Percentiles rank a stretch among this genome's conserved stretches.
Conservation (phyloP, 306 rosid species). For the Mucuna pruriens region DNA sequence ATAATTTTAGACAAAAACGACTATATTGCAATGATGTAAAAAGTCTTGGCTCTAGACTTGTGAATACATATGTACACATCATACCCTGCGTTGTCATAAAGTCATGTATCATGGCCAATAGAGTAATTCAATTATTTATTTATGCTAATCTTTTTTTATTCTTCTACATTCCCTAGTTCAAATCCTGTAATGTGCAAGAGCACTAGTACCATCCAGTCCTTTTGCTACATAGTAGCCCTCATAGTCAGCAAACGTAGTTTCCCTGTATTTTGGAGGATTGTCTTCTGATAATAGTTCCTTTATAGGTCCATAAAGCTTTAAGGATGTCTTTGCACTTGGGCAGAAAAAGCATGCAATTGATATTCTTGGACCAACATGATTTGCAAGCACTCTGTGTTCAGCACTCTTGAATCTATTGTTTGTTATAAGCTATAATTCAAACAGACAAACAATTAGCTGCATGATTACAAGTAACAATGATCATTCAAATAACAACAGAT, state of each 20-base stretch:
- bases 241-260: slow-evolving; percentile 41
- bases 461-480: neutral
- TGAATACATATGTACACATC: no score
- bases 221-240: neutral
- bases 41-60: no score
- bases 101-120: neutral
- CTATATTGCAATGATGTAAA: no score
- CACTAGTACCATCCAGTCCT: slow-evolving; percentile 28
- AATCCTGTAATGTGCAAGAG: neutral
- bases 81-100: neutral
- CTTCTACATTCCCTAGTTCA: neutral
- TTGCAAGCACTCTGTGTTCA: slow-evolving; percentile 41
- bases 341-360: slow-evolving; percentile 43
- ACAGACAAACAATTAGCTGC: neutral
- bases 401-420: slow-evolving; percentile 48
- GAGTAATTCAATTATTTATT: neutral
- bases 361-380: slow-evolving; percentile 41
- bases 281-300: slow-evolving; percentile 57
- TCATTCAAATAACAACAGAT: neutral
- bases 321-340: neutral
- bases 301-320: slow-evolving; percentile 51
- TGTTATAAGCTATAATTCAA: slow-evolving; percentile 39
- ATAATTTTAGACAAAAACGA: no score
- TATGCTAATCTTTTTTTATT: neutral
- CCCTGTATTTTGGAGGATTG: slow-evolving; percentile 56